Evolutionary conservation across 1,284 basidiomycete genomes (phyloP), one percentile per base, ranked within the genome.

Genomic region (Pyrrhoderma noxium): DNA sequence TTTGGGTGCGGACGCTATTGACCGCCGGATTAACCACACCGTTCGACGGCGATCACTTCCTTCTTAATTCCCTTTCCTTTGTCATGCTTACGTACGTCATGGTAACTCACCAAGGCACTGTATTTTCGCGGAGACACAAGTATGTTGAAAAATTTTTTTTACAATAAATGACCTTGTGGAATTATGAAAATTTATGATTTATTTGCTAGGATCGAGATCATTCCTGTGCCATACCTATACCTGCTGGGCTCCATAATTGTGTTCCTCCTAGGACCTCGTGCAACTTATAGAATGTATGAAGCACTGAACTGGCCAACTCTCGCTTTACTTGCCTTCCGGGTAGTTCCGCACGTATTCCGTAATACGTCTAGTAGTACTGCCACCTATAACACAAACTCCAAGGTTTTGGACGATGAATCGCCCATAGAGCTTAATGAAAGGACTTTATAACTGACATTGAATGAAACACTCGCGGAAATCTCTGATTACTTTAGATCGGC

Each of bases 1-100:
- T 96, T 0, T 99, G 94, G 94, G 84, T 85, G 1, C 80, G 93
- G 49, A 95, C 93, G 47, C 65, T 90, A 8, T 69, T 75, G 16
- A 85, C 82, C 1, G 83, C 85, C n/a, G 86, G 86, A 1, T 70
- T 78, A 38, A 83, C 77, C 8, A 79, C 81, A 3, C 85, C 84
- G 2, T 89, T 89, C 59, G 76, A 82, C 49, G 83, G 85, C 0
- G 89, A 93, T 61, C 87, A 91, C 61, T 80, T 82, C 61, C 75
- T 87, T 52, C 57, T 85, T 27, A 77, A 79, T 47, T 77, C 84
- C 11, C 72, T 76, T 1, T 83, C 85, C 3, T 82, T 85, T 60
- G 65, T 92, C 8, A 61, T 83, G 22, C 65, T 89, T 1, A 62
- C 65, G 1, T 62, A 66, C 45, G 53, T 59, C n/a, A 47, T 55